These are phyloP conservation scores for Ambispora gerdemannii DNA, from an alignment of 192 early-diverging fungal species.

Conservation along the genomic window DNA sequence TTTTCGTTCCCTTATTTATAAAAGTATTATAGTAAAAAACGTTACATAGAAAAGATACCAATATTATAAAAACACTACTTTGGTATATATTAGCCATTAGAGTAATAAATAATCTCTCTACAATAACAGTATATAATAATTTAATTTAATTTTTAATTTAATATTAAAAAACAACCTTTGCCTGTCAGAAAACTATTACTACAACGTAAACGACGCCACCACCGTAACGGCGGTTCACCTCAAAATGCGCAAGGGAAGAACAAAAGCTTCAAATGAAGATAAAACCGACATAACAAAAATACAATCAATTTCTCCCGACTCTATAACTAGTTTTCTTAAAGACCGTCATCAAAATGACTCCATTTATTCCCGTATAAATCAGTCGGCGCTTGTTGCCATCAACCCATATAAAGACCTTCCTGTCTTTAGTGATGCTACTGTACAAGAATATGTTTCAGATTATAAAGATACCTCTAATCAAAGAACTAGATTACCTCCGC, in stretches of 20 bases:
- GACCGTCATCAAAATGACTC: slow-evolving; percentile 54
- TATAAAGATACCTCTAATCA: slow-evolving; percentile 62
- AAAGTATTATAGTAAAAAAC: no score
- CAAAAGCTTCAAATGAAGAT: slow-evolving; percentile 21
- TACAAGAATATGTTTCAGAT: slow-evolving; percentile 70
- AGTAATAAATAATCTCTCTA: no score
- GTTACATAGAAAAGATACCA: no score
- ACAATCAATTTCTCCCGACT: slow-evolving; percentile 32
- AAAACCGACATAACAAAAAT: slow-evolving; percentile 31
- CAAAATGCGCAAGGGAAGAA: not conserved
- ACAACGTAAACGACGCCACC: no score
- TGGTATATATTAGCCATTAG: no score
- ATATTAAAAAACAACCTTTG: no score
- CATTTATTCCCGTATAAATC: slow-evolving; percentile 68
- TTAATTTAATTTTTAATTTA: no score
- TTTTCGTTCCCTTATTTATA: no score
- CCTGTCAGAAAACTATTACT: no score
- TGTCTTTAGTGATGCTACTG: slow-evolving; percentile 54
- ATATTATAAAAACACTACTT: no score
- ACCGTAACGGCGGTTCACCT: no score
- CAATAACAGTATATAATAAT: no score
- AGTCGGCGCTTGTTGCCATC: slow-evolving; percentile 66
- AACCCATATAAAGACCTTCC: slow-evolving; percentile 58
- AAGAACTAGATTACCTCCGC: slow-evolving; percentile 59
- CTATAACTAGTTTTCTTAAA: slow-evolving; percentile 44